Conservation (phyloP, 768 basidiomycete species). For the Russula virescens region DNA sequence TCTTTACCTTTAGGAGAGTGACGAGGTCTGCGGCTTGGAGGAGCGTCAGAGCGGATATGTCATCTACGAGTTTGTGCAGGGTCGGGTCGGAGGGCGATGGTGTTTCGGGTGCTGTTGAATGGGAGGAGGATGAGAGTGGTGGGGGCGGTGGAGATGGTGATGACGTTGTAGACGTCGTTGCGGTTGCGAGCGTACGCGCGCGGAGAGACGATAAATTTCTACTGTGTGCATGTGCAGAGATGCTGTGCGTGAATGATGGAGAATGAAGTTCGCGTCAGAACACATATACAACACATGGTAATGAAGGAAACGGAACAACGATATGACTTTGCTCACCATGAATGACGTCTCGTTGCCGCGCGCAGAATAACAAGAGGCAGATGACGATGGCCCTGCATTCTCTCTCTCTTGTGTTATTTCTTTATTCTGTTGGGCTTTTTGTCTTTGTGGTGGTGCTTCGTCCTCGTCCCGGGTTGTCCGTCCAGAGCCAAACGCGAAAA, state of each 20-base stretch:
- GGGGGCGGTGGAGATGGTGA: conserved; percentile 31
- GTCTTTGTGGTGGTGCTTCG: too few species aligned
- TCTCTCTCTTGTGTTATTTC: too few species aligned
- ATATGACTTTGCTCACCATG: too few species aligned
- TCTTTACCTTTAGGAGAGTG: conserved; percentile 74
- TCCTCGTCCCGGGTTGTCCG: too few species aligned
- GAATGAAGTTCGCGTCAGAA: not conserved
- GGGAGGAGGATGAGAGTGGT: conserved; percentile 35
- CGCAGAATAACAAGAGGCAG: too few species aligned
- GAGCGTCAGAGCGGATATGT: conserved; percentile 82
- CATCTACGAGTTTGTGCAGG: conserved; percentile 82
- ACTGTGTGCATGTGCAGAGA: not conserved
- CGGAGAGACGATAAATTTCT: not conserved
- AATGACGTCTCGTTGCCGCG: too few species aligned
- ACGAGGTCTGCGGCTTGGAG: conserved; percentile 96
- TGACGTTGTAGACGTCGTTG: conserved; percentile 46
- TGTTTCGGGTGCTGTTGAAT: conserved; percentile 28
- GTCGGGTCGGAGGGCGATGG: conserved; percentile 50
- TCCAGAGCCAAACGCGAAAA: too few species aligned
- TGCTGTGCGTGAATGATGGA: not conserved
- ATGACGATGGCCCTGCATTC: too few species aligned
- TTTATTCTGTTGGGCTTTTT: too few species aligned
- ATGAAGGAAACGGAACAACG: too few species aligned
- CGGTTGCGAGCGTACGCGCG: conserved; percentile 24
- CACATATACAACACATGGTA: not conserved